Evolutionary conservation across 257 asterid genomes (phyloP), one percentile per base, ranked within the genome.

Genomic region (Forsythia suspensa): DNA sequence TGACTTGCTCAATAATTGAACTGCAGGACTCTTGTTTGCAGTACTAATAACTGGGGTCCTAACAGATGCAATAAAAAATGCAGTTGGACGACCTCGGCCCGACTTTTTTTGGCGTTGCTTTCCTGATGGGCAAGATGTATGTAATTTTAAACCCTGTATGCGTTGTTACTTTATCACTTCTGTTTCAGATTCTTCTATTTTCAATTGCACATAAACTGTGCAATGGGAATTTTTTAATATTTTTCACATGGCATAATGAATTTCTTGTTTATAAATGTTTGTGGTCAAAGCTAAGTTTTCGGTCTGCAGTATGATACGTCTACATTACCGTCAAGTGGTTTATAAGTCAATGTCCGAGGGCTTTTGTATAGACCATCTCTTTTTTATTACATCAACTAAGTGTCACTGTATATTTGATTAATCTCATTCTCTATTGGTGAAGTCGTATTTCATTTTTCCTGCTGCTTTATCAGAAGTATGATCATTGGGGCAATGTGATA

Each of bases 81-180:
- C 86, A 9, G 93, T 89, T 84, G 93, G 93, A 48, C 86, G 93
- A 68, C 93, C 91, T 48, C 85, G 93, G 36, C 93, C 93, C 1
- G 89, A 89, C 68, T 89, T 89, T 71, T 89, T 89, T 38, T 89
- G 90, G 93, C 87, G 93, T n/a, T 89, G 93, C 73, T 89, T 89
- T 75, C 93, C 93, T 72, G 86, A 89, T 75, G 93, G 93, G 18
- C 83, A 85, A 72, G 88, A 79, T 81, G 93, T 89, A 57, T n/a
- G 82, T 73, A 38, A 8, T 51, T 39, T 21, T 24, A 5, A 11
- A 20, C 51, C 51, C 40, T 42, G 39, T 59, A 6, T 13, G 21
- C 73, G n/a, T 29, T n/a, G 18, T n/a, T 70, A 20, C 37, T 41
- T 20, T 11, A 71, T 71, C 20, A 9, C 15, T 42, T 42, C 29